Conservation (phyloP, 192 early-diverging fungal species). For the Backusella tuberculispora region DNA sequence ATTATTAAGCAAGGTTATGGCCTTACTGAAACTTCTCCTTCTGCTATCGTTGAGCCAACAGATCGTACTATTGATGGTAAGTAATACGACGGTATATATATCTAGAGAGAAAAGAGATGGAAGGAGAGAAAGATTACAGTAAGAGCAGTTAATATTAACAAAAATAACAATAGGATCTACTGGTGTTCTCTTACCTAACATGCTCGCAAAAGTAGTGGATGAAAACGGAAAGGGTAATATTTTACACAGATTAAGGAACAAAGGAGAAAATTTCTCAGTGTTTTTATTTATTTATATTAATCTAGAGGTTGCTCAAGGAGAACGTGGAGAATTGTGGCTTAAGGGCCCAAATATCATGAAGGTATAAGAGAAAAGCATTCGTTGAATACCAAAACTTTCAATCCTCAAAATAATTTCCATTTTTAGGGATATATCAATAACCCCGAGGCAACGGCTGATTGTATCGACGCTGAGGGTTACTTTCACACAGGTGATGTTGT, state of each 20-base stretch:
- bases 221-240: conserved; percentile 59
- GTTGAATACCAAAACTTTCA: background rate
- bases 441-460: conserved; percentile 66
- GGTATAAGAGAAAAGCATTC: conserved; percentile 10
- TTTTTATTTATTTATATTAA: background rate
- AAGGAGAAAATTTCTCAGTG: background rate
- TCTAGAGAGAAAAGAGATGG: background rate
- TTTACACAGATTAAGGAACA: background rate
- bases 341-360: conserved; percentile 81
- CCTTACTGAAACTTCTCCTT: conserved; percentile 71
- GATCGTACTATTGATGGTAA: conserved; percentile 42
- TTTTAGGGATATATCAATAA: conserved; percentile 79
- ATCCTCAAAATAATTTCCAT: conserved; percentile 7
- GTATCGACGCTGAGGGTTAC: conserved; percentile 77
- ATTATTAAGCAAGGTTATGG: conserved; percentile 70
- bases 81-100: background rate
- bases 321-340: conserved; percentile 84
- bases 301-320: conserved; percentile 52
- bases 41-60: conserved; percentile 44
- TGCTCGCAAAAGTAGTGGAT: conserved; percentile 77
- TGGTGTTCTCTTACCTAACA: conserved; percentile 73
- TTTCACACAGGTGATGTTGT: conserved; percentile 88
- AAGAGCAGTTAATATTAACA: background rate
- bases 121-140: background rate
- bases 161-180: conserved; percentile 50